Conservation (phyloP, 2,329 filamentous ascomycete genomes). For the Phyllosticta citriasiana region DNA sequence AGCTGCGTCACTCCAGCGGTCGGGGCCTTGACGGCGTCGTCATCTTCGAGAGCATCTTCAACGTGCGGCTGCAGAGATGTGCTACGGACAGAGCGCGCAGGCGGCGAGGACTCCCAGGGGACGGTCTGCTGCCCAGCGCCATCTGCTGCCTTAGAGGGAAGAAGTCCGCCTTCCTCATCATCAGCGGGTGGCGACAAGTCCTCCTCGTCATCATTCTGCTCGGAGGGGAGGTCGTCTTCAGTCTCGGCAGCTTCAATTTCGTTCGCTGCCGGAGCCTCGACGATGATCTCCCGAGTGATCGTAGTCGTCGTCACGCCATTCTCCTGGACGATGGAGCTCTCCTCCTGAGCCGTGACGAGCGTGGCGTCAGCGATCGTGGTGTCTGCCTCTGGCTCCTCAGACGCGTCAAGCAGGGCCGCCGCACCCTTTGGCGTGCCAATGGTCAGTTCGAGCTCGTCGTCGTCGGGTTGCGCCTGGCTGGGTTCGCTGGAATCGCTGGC, state of each 20-base stretch:
- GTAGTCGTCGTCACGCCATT: not conserved
- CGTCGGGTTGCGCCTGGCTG: constrained; percentile 1
- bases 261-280: not conserved
- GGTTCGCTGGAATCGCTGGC: constrained; percentile 6
- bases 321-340: not conserved
- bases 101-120: not conserved
- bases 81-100: not conserved
- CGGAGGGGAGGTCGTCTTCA: not conserved
- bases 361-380: not conserved
- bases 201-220: not conserved
- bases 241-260: not conserved
- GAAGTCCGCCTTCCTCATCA: not conserved
- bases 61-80: not conserved
- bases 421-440: constrained; percentile 9
- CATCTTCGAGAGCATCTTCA: not conserved
- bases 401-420: not conserved
- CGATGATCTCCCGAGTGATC: not conserved
- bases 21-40: not conserved
- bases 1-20: not conserved
- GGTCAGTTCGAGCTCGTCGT: constrained; percentile 3
- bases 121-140: not conserved
- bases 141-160: not conserved
- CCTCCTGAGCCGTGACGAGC: constrained; percentile 2
- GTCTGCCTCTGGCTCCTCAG: not conserved
- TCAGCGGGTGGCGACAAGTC: not conserved